A percentile compares a stretch with the other conserved stretches of the same genome.
Conservation (phyloP, 2,329 filamentous ascomycete species). For the Aspergillus felis region DNA sequence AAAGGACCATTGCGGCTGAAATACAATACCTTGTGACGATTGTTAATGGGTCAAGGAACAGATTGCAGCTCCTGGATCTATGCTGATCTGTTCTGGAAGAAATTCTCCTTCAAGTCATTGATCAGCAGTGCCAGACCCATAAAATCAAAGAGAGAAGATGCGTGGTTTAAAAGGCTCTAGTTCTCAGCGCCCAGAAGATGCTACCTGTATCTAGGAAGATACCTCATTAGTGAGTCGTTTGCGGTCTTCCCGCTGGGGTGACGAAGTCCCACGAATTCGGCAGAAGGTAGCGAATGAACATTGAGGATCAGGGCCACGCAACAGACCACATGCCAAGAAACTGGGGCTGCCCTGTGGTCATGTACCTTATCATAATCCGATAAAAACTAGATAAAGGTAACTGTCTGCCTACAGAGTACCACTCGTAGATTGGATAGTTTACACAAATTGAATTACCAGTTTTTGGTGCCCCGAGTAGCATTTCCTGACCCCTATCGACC, state of each 20-base stretch:
- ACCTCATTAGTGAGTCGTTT: conserved; percentile 2
- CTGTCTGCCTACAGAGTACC: too few relatives aligned
- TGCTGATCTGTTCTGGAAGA: neutral
- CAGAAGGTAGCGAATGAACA: conserved; percentile 19
- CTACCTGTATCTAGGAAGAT: neutral
- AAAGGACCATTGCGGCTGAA: neutral
- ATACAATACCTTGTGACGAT: neutral
- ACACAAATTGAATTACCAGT: too few relatives aligned
- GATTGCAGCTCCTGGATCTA: neutral
- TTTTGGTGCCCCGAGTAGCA: neutral
- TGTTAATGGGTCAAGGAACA: neutral
- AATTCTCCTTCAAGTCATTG: neutral
- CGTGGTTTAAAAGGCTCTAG: neutral
- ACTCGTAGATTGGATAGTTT: too few relatives aligned
- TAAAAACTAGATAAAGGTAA: neutral
- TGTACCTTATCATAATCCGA: neutral
- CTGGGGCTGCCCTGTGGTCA: neutral
- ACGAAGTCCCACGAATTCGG: conserved; percentile 22
- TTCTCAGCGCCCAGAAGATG: neutral
- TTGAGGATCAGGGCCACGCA: conserved; percentile 19
- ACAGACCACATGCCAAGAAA: neutral
- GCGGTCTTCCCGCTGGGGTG: conserved; percentile 17
- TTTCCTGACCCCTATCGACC: neutral
- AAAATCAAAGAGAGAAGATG: neutral
- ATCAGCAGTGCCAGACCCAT: neutral